Evolutionary conservation across 2,329 filamentous ascomycete species (phyloP), one percentile per base, ranked within the genome.

Genomic region (Sclerotinia minor): DNA sequence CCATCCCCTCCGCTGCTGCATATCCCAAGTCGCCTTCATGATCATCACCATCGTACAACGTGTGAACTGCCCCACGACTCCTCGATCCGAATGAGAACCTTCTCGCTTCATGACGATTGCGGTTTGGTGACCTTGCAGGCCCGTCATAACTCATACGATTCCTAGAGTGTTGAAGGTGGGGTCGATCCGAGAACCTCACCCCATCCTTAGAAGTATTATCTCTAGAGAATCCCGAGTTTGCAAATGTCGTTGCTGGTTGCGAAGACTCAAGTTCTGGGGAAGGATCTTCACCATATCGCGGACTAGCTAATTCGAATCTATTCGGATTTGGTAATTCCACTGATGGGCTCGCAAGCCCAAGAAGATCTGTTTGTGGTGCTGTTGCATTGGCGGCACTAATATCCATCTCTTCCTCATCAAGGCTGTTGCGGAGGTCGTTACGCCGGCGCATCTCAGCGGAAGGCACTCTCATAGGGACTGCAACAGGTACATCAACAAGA

Each of bases 11-110:
- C 0, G 95, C 95, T 0, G 94, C 94, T 15, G 94, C 92, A 79
- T 96, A 99, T 13, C 95, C 95, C 38, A 99, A 81, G 79, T 99
- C 95, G 0, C 95, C 95, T 75, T 97, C 94, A 9, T 93, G 83
- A 73, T 96, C 91, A 73, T 93, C 91, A 63, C 89, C 87, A 69
- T 89, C 85, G 69, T 87, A 83, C 74, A 80, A 80, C 76, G 81
- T 77, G 63, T 79, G 70, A 24, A 69, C 65, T 29, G 68, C 68
- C 21, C 70, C 77, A 58, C 77, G 76, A 61, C 74, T 77, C 73
- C 74, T 65, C 44, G 58, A 74, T 70, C 77, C 83, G 71, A 77
- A 79, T 73, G 76, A 77, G 76, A 86, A 77, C 29, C 76, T 69
- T 55, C 76, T 72, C 21, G 64, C 63, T 50, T 73, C 67, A 19